Evolutionary conservation across 305 asterid genomes (phyloP).

Genomic region (Salvia sclarea): DNA sequence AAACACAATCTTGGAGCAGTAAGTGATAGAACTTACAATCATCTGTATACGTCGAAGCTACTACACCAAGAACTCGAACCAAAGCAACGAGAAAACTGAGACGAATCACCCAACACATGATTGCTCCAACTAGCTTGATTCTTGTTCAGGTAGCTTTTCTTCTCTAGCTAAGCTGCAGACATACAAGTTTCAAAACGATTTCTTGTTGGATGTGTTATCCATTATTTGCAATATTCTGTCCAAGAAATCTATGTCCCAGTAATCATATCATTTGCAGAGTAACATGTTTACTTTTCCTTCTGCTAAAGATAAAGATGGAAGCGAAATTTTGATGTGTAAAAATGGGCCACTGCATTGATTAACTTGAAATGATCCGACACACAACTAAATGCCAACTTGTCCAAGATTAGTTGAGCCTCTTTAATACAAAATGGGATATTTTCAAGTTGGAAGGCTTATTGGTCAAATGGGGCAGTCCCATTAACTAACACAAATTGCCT

Average conservation of each 20-base stretch:
- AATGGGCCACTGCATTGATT: conserved; percentile 36
- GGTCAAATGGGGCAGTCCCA: not conserved
- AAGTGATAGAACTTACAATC: conserved; percentile 45
- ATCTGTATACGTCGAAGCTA: conserved; percentile 43
- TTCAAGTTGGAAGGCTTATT: not conserved
- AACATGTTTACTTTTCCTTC: not conserved
- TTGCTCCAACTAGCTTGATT: too few species aligned
- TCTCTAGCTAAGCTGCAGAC: too few species aligned
- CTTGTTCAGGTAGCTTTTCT: too few species aligned
- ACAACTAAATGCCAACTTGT: conserved; percentile 31
- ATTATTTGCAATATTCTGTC: not conserved
- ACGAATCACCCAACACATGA: conserved; percentile 37
- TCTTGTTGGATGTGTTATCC: not conserved
- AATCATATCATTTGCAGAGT: not conserved
- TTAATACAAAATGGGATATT: conserved; percentile 29
- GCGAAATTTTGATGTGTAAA: not conserved
- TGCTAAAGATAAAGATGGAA: not conserved
- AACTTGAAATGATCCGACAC: conserved; percentile 11
- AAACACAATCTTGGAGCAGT: not conserved
- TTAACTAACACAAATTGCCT: not conserved
- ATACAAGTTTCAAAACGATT: too few species aligned
- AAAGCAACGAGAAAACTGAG: conserved; percentile 41
- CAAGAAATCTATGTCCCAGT: not conserved
- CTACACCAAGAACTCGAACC: conserved; percentile 32
- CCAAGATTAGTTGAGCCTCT: conserved; percentile 32